Base-by-base conservation (phyloP, 148 eudicot species). In the Persicaria maculosa region DNA sequence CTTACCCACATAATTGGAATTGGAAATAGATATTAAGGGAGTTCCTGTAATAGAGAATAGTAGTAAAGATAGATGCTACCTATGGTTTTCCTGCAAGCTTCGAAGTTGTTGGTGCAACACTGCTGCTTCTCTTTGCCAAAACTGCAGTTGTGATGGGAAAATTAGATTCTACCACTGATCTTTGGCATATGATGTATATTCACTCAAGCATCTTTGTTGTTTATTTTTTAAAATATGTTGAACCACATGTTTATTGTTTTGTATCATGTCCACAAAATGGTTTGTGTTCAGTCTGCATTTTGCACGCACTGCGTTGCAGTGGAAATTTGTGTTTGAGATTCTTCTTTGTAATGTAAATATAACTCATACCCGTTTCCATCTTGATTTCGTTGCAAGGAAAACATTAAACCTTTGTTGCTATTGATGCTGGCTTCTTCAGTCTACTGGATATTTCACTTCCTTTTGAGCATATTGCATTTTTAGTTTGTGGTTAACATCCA, bases 81-180 rank as follows among this genome's bases (percentile, higher is more conserved):
- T 74, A 50, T 91, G 97, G 72, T 82, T 91, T 81, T 81, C 91
- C 84, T 89, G 88, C 82, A 91, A 80, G 81, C 78, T 85, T 70
- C 87, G 88, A 62, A 91, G 78, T 74, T 91, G 97, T 67, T 89
- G 90, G 79, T 85, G 85, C 72, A 91, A 75, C 83, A 82, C 86
- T 75, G 87, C 88, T 52, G 88, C 90, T 81, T 91, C 91, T 78
- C 88, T 81, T 82, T 91, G 91, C 97, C 91, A 91, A 68, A 81
- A 88, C 97, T 91, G 81, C 73, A 80, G 76, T 8, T 67, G 55
- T 50, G 75, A 47, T 52, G 50, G 7, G 52, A 52, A 47, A 15
- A 40, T 79, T 55, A 74, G 72, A 58, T 11, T 40, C 31, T 55
- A 46, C 50, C 44, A 3, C 11, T 4, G 2, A 31, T 10, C 25